Evolutionary conservation across 352 stramenopile species (phyloP).

Genomic region (Phytophthora syringae): DNA sequence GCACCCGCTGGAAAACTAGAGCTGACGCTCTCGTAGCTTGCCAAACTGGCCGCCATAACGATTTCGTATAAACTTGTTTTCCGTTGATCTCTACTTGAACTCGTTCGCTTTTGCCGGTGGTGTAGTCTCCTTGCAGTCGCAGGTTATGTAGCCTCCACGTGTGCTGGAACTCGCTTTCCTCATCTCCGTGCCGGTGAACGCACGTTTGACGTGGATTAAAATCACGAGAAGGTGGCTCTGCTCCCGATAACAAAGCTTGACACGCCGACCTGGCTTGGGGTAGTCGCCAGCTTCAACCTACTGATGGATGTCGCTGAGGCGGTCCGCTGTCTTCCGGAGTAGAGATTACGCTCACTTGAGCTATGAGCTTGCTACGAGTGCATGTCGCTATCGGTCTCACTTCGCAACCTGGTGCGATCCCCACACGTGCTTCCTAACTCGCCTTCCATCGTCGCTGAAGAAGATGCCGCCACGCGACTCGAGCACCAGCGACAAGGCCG

Average conservation of each 20-base stretch:
- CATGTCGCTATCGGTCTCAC: conserved; percentile 5
- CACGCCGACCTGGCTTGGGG: conserved; percentile 5
- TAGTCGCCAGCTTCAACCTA: conserved; percentile 16
- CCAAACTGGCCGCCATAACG: neutral
- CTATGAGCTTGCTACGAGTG: neutral
- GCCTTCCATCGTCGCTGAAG: neutral
- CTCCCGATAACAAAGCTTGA: neutral
- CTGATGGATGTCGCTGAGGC: conserved; percentile 3
- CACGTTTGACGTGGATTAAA: neutral
- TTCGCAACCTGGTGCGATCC: conserved; percentile 15
- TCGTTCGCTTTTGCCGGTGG: too few relatives aligned
- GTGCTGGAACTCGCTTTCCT: too few relatives aligned
- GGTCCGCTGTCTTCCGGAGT: conserved; percentile 3
- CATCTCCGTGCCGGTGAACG: too few relatives aligned
- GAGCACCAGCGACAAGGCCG: conserved; percentile 17
- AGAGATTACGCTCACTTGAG: conserved; percentile 27
- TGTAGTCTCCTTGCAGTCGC: too few relatives aligned
- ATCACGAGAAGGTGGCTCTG: neutral
- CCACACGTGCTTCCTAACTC: conserved; percentile 6
- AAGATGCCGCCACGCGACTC: conserved; percentile 6
- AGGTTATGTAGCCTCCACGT: too few relatives aligned
- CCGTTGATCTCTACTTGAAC: too few relatives aligned
- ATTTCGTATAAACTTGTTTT: neutral
- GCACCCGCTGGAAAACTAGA: conserved; percentile 1
- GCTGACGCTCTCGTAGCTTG: neutral